Percentiles rank a stretch among this genome's conserved stretches.
Conservation (phyloP, 2,329 filamentous ascomycete species). For the Fusarium xylarioides region DNA sequence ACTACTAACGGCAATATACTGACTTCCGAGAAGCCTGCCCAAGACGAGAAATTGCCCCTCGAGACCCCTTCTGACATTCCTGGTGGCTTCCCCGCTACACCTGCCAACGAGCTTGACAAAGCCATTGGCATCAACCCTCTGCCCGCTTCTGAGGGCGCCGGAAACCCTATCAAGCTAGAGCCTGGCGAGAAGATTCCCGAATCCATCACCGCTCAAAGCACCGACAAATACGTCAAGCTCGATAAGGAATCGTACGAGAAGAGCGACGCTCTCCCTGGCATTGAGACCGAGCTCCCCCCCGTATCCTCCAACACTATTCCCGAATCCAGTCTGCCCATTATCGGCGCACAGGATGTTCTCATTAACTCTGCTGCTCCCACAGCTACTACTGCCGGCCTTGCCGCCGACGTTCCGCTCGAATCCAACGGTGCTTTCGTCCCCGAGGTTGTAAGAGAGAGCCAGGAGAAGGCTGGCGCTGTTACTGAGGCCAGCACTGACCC, state of each 20-base stretch:
- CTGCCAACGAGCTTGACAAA: constrained; percentile 61
- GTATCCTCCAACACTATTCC: constrained; percentile 75
- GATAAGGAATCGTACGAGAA: constrained; percentile 90
- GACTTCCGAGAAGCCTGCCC: constrained; percentile 25
- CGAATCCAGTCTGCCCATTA: constrained; percentile 81
- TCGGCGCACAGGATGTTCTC: constrained; percentile 51
- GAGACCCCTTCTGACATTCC: constrained; percentile 51
- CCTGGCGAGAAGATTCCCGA: constrained; percentile 86
- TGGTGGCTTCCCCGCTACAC: constrained; percentile 72
- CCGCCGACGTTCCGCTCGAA: constrained; percentile 73
- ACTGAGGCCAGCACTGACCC: constrained; percentile 75
- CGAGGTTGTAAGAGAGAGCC: constrained; percentile 73
- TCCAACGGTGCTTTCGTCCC: constrained; percentile 52
- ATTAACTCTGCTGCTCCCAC: constrained; percentile 63
- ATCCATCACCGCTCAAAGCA: constrained; percentile 71
- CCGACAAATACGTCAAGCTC: constrained; percentile 76
- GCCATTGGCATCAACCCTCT: constrained; percentile 68
- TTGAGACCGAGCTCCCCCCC: constrained; percentile 61
- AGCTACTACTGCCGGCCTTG: constrained; percentile 75
- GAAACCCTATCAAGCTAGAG: constrained; percentile 82
- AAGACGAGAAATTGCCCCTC: constrained; percentile 44
- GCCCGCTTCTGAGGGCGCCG: constrained; percentile 68
- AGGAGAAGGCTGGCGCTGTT: constrained; percentile 68
- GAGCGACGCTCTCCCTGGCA: constrained; percentile 69
- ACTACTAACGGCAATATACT: constrained; percentile 10